Percentiles rank a stretch among this genome's conserved stretches.
Evolutionary conservation across 2,329 filamentous ascomycete genomes (phyloP).

Genomic region (Colletotrichum ledebouriae): DNA sequence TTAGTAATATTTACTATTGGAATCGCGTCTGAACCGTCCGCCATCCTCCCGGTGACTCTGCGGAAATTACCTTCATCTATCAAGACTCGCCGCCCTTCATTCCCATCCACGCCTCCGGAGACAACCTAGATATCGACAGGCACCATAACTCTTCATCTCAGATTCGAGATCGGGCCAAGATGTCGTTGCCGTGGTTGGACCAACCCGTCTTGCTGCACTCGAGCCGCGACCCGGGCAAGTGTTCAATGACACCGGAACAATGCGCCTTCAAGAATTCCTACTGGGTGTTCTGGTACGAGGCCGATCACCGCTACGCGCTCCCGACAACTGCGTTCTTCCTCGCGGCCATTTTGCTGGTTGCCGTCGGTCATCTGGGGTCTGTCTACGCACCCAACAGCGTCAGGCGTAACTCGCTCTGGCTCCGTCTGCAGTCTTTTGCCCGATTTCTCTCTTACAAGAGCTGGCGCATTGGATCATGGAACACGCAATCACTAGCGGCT

Average conservation of each 20-base stretch:
- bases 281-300: constrained; percentile 57
- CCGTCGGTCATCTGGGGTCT: constrained; percentile 54
- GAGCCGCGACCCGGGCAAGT: constrained; percentile 51
- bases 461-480: constrained; percentile 51
- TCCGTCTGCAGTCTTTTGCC: constrained; percentile 1
- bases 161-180: not conserved
- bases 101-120: no score
- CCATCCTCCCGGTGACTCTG: no score
- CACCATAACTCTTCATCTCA: not conserved
- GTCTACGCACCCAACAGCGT: constrained; percentile 55
- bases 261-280: constrained; percentile 60
- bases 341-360: constrained; percentile 61
- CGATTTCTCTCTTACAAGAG: constrained; percentile 45
- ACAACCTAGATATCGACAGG: not conserved
- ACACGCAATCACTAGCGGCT: constrained; percentile 60
- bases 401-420: constrained; percentile 17
- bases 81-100: not conserved
- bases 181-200: constrained; percentile 52
- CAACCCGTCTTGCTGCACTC: constrained; percentile 57
- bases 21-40: no score
- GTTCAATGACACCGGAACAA: constrained; percentile 54
- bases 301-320: constrained; percentile 66
- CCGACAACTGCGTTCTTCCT: constrained; percentile 67
- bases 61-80: not conserved
- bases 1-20: no score